Conservation (phyloP, 441 rosid species). For the Mallotus japonicus region DNA sequence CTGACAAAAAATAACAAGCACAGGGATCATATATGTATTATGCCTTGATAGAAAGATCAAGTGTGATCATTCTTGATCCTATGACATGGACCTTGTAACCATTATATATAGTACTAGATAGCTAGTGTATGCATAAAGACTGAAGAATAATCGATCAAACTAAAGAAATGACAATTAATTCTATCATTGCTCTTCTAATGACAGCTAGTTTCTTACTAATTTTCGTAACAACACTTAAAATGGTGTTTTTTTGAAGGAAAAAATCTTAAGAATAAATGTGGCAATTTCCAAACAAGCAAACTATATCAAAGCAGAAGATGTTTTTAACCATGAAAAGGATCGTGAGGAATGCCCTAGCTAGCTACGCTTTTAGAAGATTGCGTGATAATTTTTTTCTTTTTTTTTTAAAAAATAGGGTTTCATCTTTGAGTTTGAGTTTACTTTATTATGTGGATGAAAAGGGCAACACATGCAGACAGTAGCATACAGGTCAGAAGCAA, state of each 20-base stretch:
- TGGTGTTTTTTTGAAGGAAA: no score
- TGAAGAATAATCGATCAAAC: neutral
- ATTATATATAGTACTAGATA: neutral
- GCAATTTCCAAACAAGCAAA: no score
- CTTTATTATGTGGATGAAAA: constrained; percentile 36
- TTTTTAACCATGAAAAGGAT: no score
- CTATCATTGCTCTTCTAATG: no score
- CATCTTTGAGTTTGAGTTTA: neutral
- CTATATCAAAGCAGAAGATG: no score
- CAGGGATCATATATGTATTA: no score
- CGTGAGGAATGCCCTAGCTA: neutral
- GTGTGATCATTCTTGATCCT: neutral
- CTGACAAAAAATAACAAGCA: no score
- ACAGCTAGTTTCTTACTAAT: no score
- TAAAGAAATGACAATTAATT: neutral
- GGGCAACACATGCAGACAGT: constrained; percentile 33
- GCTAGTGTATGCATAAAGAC: neutral
- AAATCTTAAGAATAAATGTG: no score
- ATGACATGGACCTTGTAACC: neutral
- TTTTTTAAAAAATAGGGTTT: neutral
- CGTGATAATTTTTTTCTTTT: neutral
- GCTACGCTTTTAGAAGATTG: constrained; percentile 1
- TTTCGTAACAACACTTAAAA: no score
- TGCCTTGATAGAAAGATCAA: no score
- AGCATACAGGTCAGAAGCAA: neutral